These are phyloP conservation scores for Furcasterigmium sp. DNA, from an alignment of 2,329 filamentous ascomycete genomes.

Conservation along the genomic window DNA sequence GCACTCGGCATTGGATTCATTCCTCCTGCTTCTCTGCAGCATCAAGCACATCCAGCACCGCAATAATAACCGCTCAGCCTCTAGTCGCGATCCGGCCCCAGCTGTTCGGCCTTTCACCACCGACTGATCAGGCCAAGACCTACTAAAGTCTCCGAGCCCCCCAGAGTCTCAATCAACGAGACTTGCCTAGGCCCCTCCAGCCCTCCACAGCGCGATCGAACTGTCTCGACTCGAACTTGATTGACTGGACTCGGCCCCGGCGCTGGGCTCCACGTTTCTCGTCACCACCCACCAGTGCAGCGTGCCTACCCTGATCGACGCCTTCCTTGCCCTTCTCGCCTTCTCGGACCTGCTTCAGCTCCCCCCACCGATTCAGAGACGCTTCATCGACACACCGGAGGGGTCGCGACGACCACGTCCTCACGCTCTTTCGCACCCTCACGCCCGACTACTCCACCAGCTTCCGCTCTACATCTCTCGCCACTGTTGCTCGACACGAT, in stretches of 20 bases:
- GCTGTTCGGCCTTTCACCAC: too few species aligned
- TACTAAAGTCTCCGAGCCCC: neutral
- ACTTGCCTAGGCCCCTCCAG: neutral
- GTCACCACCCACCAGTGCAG: too few species aligned
- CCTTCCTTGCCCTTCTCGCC: conserved; percentile 19
- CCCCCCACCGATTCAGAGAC: neutral
- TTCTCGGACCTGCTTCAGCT: neutral
- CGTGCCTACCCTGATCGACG: neutral
- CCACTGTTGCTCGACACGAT: too few species aligned
- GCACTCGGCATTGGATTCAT: too few species aligned
- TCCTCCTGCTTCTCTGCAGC: neutral
- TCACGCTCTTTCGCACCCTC: too few species aligned
- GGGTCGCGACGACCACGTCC: too few species aligned
- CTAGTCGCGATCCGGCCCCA: too few species aligned
- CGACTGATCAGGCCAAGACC: neutral
- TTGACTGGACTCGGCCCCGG: neutral
- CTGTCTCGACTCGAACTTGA: neutral
- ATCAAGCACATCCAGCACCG: too few species aligned
- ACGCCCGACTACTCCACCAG: too few species aligned
- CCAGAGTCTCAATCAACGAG: neutral
- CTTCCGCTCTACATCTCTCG: too few species aligned
- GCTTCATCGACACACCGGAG: neutral
- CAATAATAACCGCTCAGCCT: too few species aligned
- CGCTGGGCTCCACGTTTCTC: neutral
- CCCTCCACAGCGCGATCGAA: neutral